Percentiles rank a stretch among this genome's conserved stretches.
phyloP scores from a whole-genome alignment of 805 yeast species.

The Yarrowia sp. region DNA sequence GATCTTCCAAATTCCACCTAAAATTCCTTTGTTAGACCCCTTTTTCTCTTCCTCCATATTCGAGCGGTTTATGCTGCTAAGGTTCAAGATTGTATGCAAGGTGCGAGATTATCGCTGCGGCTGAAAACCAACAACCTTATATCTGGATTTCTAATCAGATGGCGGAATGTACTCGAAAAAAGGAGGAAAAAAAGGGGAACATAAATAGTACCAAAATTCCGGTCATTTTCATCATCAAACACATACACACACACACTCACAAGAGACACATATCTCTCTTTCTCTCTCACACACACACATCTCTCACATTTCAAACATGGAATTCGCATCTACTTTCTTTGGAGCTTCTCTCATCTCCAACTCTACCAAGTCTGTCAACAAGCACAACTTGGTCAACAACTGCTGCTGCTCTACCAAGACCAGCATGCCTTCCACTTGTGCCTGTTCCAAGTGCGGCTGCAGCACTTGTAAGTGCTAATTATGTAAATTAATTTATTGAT shows the following conservation, averaged over 20 bases:
- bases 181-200: neutral
- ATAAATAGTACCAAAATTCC: neutral
- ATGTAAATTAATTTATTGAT: too few species aligned
- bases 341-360: too few species aligned
- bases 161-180: neutral
- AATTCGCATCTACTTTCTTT: too few species aligned
- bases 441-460: too few species aligned
- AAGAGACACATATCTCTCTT: neutral
- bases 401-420: too few species aligned
- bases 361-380: too few species aligned
- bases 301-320: too few species aligned
- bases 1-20: too few species aligned
- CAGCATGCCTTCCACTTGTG: too few species aligned
- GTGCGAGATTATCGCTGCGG: slow-evolving; percentile 4
- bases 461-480: too few species aligned
- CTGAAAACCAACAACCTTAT: neutral
- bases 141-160: neutral
- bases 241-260: neutral
- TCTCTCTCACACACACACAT: neutral
- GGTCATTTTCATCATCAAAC: neutral
- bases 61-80: neutral
- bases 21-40: neutral
- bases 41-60: neutral
- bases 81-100: slow-evolving; percentile 2
- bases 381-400: too few species aligned